Conservation (phyloP, 1,139 yeast species). For the Insectozyma bohioensis region DNA sequence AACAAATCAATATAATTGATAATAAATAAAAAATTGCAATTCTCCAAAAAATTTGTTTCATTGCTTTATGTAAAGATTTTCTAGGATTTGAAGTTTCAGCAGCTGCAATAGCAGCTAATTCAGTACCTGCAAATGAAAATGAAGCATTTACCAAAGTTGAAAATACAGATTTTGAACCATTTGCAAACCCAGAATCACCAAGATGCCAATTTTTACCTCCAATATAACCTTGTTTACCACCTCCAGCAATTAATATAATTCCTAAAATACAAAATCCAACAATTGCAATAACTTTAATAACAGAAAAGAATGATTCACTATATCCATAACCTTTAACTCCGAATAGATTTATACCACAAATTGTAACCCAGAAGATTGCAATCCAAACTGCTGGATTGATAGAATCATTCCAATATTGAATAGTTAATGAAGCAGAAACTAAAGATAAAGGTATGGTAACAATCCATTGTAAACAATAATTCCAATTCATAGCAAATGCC, state of each 20-base stretch:
- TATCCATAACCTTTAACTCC: conserved; percentile 49
- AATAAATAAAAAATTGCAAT: conserved; percentile 41
- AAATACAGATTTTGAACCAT: conserved; percentile 44
- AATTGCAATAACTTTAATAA: conserved; percentile 40
- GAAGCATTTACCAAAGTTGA: conserved; percentile 45
- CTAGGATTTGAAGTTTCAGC: conserved; percentile 44
- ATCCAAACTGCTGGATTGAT: conserved; percentile 43
- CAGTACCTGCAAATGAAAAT: conserved; percentile 44
- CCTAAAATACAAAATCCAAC: conserved; percentile 41
- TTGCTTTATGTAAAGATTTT: conserved; percentile 38
- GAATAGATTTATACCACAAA: conserved; percentile 36
- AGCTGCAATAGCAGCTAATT: conserved; percentile 42
- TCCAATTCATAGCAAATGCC: conserved; percentile 47
- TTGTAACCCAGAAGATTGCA: conserved; percentile 35
- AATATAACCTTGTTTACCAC: conserved; percentile 37
- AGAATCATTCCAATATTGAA: conserved; percentile 38
- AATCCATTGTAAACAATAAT: conserved; percentile 42
- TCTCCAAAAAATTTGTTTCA: conserved; percentile 48
- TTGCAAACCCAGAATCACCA: conserved; percentile 42
- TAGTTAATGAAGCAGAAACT: conserved; percentile 42
- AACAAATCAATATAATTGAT: conserved; percentile 39
- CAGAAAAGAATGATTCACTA: conserved; percentile 41
- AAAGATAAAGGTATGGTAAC: conserved; percentile 35
- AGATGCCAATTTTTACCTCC: conserved; percentile 43
- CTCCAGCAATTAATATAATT: conserved; percentile 42